Base-by-base conservation (phyloP, 1,139 yeast species). In the Casaregolazyma suthepensis region DNA sequence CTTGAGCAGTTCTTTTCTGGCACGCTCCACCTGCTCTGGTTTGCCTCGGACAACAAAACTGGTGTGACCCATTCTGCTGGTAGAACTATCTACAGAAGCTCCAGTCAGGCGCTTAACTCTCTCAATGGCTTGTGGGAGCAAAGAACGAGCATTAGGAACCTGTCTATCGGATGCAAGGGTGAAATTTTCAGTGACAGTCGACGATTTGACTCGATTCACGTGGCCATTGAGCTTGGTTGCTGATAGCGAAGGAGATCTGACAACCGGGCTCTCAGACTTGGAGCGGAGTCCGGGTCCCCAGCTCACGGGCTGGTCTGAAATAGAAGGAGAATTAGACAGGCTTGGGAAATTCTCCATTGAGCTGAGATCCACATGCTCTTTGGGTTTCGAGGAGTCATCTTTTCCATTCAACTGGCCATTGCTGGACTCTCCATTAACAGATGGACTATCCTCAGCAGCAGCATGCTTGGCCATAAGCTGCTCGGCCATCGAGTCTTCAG, bases 41-140 rank as follows among this genome's bases (percentile, higher is more conserved):
- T 79, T 77, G 64, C 98, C 99, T 62, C 85, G 80, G 62, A 93
- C 81, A 68, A 93, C 79, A 65, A 91, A 89, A 31, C 96, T 88
- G 72, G 96, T 84, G 66, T 82, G 83, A 65, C 86, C 88, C 60
- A 81, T 80, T 61, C 80, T 79, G 53, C 96, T 86, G 54, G 90
- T 77, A 52, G 96, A 88, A 57, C 96, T 87, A 68, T 91, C 96
- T 59, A 91, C 81, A 57, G 81, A 79, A 52, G 91, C 88, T 52
- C 77, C 74, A 57, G 86, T 79, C 45, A 75, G 75, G 57, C 81
- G 73, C 68, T 84, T 84, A 63, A 87, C 80, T 50, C 79, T 72
- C 50, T 81, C 75, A 60, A 89, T 75, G 20, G 64, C 61, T 45
- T 62, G 66, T 15, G 63, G 45, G 22, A 66, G 59, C 37, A 54